Base-by-base conservation (phyloP, 805 yeast species). In the Clavispora santaluciae region DNA sequence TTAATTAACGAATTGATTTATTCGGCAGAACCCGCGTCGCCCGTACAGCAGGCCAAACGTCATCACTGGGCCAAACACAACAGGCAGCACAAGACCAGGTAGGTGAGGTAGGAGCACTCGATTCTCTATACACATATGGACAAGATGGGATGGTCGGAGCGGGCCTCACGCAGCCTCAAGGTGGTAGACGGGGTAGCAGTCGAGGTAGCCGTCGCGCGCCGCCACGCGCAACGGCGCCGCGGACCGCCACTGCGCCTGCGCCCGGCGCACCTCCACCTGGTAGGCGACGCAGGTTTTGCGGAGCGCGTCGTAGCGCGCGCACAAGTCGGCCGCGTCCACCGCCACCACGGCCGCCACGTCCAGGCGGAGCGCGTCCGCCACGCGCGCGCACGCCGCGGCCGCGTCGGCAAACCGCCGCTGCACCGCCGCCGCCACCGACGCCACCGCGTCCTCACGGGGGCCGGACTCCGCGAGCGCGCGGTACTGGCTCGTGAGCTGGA, bases 131-230 rank as follows among this genome's bases (percentile, higher is more conserved):
- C n/a, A n/a, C n/a, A n/a, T n/a, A n/a, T n/a, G n/a, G n/a, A n/a
- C n/a, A n/a, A n/a, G n/a, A n/a, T n/a, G n/a, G n/a, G n/a, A n/a
- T n/a, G n/a, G n/a, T n/a, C n/a, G n/a, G n/a, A n/a, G n/a, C n/a
- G n/a, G n/a, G n/a, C n/a, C n/a, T n/a, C n/a, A n/a, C n/a, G n/a
- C n/a, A n/a, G n/a, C n/a, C n/a, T n/a, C 30, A 15, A 28, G 30
- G 10, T 28, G 30, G 28, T 45, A 48, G 12, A 48, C 35, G 3
- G 54, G 54, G 36, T 48, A 50, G 30, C 39, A 44, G 11, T 37
- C 39, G 28, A 35, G 41, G 24, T 35, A 38, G 6, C 50, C 46
- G 7, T 33, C 25, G 16, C 28, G 41, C 2, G 44, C 33, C 23
- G 26, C 39, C 33, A 46, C 17, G 25, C n/a, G 15, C 24, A n/a